These are phyloP conservation scores for Paraurostyla sp. DNA, from an alignment of 73 alveolate genomes.

Conservation along the genomic window DNA sequence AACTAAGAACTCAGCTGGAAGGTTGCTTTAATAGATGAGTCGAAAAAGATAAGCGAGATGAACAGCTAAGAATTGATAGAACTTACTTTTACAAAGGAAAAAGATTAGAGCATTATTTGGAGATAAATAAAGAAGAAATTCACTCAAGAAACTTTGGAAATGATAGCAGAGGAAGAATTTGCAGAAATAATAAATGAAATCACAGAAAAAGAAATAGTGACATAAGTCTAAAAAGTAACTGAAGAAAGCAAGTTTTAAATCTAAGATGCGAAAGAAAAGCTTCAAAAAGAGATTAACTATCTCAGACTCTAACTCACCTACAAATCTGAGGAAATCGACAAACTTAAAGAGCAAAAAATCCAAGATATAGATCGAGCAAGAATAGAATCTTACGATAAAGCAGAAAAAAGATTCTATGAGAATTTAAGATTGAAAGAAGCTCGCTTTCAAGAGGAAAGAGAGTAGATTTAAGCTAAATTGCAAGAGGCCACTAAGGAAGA, in stretches of 20 bases:
- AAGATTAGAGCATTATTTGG: conserved; percentile 34
- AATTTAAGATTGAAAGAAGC: conserved; percentile 34
- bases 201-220: conserved; percentile 46
- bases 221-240: conserved; percentile 15
- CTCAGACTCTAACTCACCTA: conserved; percentile 21
- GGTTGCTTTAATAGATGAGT: conserved; percentile 60
- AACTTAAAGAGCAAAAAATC: conserved; percentile 11
- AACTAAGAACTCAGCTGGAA: conserved; percentile 51
- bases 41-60: conserved; percentile 56
- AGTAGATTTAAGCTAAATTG: neutral
- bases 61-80: conserved; percentile 40
- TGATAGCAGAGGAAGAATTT: conserved; percentile 55
- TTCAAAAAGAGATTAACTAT: conserved; percentile 46
- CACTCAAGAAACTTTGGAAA: conserved; percentile 6
- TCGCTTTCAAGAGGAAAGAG: conserved; percentile 31
- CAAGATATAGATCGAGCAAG: conserved; percentile 36
- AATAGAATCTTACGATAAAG: conserved; percentile 34
- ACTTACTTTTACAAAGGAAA: conserved; percentile 38
- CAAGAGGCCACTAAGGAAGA: conserved; percentile 29
- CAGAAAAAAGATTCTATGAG: conserved; percentile 36
- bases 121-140: conserved; percentile 23
- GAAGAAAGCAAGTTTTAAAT: conserved; percentile 54
- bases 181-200: conserved; percentile 33
- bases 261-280: conserved; percentile 49
- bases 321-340: conserved; percentile 45